Conservation (phyloP, 2,329 filamentous ascomycete species). For the Colletotrichum agaves region DNA sequence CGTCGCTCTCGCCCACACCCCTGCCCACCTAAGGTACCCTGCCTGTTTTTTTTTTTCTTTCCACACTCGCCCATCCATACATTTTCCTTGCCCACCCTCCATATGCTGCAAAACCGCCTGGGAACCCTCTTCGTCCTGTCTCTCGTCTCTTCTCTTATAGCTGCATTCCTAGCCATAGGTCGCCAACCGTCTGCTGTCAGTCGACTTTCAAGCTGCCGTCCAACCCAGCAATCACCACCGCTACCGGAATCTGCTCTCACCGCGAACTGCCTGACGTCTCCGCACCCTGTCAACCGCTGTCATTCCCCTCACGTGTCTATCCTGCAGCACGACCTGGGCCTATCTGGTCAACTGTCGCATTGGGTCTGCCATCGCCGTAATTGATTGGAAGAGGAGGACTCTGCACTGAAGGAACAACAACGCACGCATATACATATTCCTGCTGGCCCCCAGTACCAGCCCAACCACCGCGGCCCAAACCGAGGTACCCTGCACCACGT, state of each 20-base stretch:
- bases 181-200: conserved; percentile 2
- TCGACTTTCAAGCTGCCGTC: conserved; percentile 16
- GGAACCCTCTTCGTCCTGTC: conserved; percentile 28
- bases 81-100: conserved; percentile 34
- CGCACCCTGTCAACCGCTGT: conserved; percentile 16
- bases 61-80: conserved; percentile 13
- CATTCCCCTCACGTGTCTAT: conserved; percentile 28
- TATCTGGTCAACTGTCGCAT: conserved; percentile 25
- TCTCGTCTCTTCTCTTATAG: conserved; percentile 14
- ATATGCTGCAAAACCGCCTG: conserved; percentile 13
- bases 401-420: conserved; percentile 34
- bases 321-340: conserved; percentile 30
- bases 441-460: conserved; percentile 25
- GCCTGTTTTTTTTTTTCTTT: conserved; percentile 4
- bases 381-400: conserved; percentile 36
- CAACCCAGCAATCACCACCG: conserved; percentile 18
- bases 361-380: conserved; percentile 8
- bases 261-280: conserved; percentile 12
- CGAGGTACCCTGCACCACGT: conserved; percentile 30
- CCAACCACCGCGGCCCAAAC: conserved; percentile 34
- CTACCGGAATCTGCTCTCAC: not conserved
- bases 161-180: not conserved
- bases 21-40: not conserved
- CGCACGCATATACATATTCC: conserved; percentile 36
- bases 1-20: not conserved